Conservation (phyloP, 2,329 filamentous ascomycete genomes). For the Zymoseptoria pseudotritici region DNA sequence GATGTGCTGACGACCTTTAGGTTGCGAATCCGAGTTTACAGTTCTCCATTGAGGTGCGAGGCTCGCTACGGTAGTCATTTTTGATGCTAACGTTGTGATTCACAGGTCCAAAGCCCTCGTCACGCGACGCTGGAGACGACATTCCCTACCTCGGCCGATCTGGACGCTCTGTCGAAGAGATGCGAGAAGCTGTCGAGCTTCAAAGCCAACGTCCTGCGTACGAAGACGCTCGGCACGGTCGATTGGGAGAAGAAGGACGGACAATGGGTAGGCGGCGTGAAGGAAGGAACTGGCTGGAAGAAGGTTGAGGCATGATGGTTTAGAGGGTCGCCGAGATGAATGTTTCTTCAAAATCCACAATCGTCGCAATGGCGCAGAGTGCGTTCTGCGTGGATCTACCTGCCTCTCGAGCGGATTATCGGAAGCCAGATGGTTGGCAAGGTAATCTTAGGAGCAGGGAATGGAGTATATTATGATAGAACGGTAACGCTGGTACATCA, state of each 20-base stretch:
- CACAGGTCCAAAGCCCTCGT: constrained; percentile 24
- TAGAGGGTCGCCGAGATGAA: no score
- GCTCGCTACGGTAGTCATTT: constrained; percentile 7
- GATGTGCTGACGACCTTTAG: neutral
- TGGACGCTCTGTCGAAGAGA: constrained; percentile 28
- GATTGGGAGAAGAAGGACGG: constrained; percentile 29
- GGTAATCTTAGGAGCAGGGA: no score
- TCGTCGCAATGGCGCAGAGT: no score
- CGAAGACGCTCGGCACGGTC: constrained; percentile 27
- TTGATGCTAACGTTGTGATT: neutral
- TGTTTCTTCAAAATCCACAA: no score
- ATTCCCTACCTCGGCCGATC: constrained; percentile 30
- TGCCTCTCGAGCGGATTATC: no score
- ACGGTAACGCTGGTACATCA: no score
- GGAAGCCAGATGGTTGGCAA: no score
- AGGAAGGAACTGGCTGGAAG: constrained; percentile 10
- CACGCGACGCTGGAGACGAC: constrained; percentile 24
- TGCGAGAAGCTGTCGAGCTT: constrained; percentile 31
- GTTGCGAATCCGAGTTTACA: constrained; percentile 30
- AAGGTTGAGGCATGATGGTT: neutral
- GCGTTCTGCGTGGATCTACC: no score
- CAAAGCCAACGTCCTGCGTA: constrained; percentile 32
- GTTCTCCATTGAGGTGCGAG: constrained; percentile 33
- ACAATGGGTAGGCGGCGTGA: constrained; percentile 27
- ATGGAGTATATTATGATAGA: no score